phyloP scores from a whole-genome alignment of 1,284 basidiomycete species.

The Abortiporus biennis region DNA sequence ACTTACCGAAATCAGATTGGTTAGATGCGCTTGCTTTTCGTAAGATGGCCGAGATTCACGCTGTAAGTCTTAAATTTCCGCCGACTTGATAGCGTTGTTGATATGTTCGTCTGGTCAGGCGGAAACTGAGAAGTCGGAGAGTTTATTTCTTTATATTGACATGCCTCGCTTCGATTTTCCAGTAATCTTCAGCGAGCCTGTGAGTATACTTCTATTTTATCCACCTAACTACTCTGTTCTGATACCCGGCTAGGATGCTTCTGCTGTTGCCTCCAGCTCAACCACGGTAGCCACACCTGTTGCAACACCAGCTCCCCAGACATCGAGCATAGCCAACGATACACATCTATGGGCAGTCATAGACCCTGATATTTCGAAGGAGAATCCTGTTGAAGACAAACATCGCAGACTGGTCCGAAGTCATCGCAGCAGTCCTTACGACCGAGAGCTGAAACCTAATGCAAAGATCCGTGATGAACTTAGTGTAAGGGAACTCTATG shows the following conservation, averaged over 20 bases:
- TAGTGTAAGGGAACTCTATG: conserved; percentile 51
- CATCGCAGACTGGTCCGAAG: conserved; percentile 92
- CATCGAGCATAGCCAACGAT: conserved; percentile 51
- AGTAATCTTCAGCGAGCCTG: conserved; percentile 91
- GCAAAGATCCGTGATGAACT: conserved; percentile 93
- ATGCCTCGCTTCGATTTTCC: conserved; percentile 97
- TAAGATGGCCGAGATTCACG: conserved; percentile 90
- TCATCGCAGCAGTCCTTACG: conserved; percentile 91
- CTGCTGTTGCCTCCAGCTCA: conserved; percentile 32
- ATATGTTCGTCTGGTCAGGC: conserved; percentile 38
- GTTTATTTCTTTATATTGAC: conserved; percentile 92
- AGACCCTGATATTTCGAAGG: conserved; percentile 85
- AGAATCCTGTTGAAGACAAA: conserved; percentile 98
- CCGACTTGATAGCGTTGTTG: conserved; percentile 1
- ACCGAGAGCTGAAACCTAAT: conserved; percentile 94
- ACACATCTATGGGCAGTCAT: conserved; percentile 82
- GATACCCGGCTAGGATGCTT: conserved; percentile 33
- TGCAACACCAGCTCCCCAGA: conserved; percentile 26
- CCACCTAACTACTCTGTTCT: background rate
- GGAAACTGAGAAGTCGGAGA: conserved; percentile 84
- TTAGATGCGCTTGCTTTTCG: conserved; percentile 90
- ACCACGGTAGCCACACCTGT: conserved; percentile 23
- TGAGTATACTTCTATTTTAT: conserved; percentile 26
- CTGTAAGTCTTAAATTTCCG: conserved; percentile 42
- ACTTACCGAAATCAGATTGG: conserved; percentile 94